Evolutionary conservation across 2,329 filamentous ascomycete genomes (phyloP).

Genomic region (Epichloe hybrida): DNA sequence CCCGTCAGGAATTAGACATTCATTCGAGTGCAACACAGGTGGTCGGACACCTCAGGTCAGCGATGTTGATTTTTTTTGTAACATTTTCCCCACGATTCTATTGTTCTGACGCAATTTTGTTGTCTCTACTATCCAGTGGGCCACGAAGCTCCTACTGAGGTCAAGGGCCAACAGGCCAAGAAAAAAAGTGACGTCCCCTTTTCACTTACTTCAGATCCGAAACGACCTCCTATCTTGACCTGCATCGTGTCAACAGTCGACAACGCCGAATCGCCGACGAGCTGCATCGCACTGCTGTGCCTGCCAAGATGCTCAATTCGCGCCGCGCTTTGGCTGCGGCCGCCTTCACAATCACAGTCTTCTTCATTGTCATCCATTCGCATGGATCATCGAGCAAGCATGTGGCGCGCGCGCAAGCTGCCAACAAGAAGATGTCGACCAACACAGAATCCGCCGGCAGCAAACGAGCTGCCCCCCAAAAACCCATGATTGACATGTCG

Average conservation of each 20-base stretch:
- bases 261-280: background rate
- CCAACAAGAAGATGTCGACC: conserved; percentile 9
- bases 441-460: conserved; percentile 9
- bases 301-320: conserved; percentile 57
- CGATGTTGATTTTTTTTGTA: too few species aligned
- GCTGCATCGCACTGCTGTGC: background rate
- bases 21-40: too few species aligned
- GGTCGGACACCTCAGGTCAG: too few species aligned
- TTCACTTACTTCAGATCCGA: background rate
- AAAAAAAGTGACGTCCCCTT: background rate
- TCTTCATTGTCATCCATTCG: conserved; percentile 54
- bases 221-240: background rate
- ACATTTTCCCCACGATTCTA: too few species aligned
- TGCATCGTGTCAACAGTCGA: background rate
- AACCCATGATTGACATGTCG: conserved; percentile 55
- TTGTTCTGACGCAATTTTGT: too few species aligned
- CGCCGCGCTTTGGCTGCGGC: conserved; percentile 62
- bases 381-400: conserved; percentile 21
- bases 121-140: too few species aligned
- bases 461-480: conserved; percentile 17
- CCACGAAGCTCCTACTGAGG: too few species aligned
- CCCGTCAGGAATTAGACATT: too few species aligned
- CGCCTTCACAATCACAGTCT: conserved; percentile 50
- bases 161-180: background rate
- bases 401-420: conserved; percentile 6